A percentile compares a stretch with the other conserved stretches of the same genome.
Evolutionary conservation across 2,329 filamentous ascomycete genomes (phyloP).

Genomic region (Aspergillus piperis): DNA sequence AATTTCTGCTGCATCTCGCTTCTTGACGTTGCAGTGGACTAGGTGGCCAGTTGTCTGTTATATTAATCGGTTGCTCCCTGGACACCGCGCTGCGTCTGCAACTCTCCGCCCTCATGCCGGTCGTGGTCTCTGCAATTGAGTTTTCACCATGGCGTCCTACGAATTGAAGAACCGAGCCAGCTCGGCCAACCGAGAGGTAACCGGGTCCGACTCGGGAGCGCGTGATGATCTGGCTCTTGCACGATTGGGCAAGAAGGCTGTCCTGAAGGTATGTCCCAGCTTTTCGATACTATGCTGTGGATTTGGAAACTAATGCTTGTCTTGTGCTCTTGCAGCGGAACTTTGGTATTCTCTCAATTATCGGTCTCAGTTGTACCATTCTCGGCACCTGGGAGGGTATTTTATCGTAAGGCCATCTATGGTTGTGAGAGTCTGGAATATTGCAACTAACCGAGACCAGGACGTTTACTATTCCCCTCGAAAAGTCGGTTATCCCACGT

Average conservation of each 20-base stretch:
- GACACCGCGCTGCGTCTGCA: not conserved
- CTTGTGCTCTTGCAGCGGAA: slow-evolving; percentile 16
- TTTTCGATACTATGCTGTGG: too few species aligned
- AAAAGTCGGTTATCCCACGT: slow-evolving; percentile 11
- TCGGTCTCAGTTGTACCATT: slow-evolving; percentile 28
- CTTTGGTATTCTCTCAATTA: slow-evolving; percentile 22
- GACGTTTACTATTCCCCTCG: slow-evolving; percentile 13
- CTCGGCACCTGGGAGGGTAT: slow-evolving; percentile 27
- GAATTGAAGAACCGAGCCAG: slow-evolving; percentile 6
- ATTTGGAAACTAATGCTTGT: not conserved
- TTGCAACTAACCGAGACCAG: slow-evolving; percentile 2
- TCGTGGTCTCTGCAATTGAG: not conserved
- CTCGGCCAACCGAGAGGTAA: not conserved
- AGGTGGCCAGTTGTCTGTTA: not conserved
- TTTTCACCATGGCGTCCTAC: slow-evolving; percentile 7
- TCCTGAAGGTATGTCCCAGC: slow-evolving; percentile 16
- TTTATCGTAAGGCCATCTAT: slow-evolving; percentile 8
- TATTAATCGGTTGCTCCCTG: not conserved
- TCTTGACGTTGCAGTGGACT: not conserved
- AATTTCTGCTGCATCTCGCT: not conserved
- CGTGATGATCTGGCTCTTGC: slow-evolving; percentile 18
- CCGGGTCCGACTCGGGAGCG: not conserved
- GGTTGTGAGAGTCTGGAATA: not conserved
- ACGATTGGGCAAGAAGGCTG: slow-evolving; percentile 23
- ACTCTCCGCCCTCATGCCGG: not conserved